Evolutionary conservation across 2,329 filamentous ascomycete species (phyloP), one percentile per base, ranked within the genome.

Genomic region (Diaporthe ilicicola): DNA sequence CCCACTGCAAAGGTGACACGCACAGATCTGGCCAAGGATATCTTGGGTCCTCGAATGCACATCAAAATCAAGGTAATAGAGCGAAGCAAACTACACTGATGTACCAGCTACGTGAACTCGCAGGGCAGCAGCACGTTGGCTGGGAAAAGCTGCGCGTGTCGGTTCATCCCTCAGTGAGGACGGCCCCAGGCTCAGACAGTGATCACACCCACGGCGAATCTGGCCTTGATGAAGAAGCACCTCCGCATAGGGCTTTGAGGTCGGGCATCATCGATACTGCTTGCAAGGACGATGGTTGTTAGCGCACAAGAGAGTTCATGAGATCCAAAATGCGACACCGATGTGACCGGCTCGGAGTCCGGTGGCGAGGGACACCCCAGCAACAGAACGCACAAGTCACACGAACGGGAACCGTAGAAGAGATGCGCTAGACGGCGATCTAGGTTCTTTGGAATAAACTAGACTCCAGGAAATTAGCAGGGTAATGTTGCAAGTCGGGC

Each of bases 301-400:
- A 62, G 32, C 22, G 51, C 65, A 34, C 65, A 55, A 55, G 53
- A 68, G 27, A 59, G 50, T 48, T 68, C 65, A 56, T 32, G 19
- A 55, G 39, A 42, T 56, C n/a, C 51, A 15, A 9, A 56, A 24
- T 37, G n/a, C 53, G 65, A 48, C 17, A 27, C 27, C 53, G 65
- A 67, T 44, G 37, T n/a, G 55, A 17, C 55, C 55, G 42, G 59
- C 59, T 48, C 42, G 17, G 42, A 50, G n/a, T 37, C 59, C 59
- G 42, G 42, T 34, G 42, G 32, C 42, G 42, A 62, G 39, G 59
- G 10, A 62, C n/a, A 62, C 34, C 59, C 59, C 39, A 22, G 59
- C 42, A 22, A 4, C 19, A 24, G 19, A 13, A 17, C 59, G 59
- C 46, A 5, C 29, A 24, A 34, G 29, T n/a, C 42, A 22, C 42